These are phyloP conservation scores for Stevia rebaudiana DNA, from an alignment of 140 eudicot genomes.

Conservation along the genomic window DNA sequence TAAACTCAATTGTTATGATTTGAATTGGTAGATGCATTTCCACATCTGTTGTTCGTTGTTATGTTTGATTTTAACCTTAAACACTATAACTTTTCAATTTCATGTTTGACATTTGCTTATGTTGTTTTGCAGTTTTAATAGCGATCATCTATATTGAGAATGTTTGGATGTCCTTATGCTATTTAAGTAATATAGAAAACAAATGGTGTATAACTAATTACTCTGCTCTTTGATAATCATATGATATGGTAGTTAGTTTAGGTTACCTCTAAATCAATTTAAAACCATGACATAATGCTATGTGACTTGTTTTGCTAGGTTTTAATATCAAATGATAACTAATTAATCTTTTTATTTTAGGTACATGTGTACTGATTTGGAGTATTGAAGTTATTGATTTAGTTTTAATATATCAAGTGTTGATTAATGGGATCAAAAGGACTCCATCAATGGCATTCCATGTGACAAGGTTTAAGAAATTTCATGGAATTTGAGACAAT, in stretches of 20 bases:
- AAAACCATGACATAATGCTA: not conserved
- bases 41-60: not conserved
- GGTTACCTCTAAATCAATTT: not conserved
- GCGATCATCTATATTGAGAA: not conserved
- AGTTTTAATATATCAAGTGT: constrained; percentile 10
- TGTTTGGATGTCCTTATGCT: not conserved
- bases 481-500: constrained; percentile 96
- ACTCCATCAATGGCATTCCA: constrained; percentile 78
- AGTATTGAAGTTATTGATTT: constrained; percentile 15
- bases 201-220: not conserved
- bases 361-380: constrained; percentile 21
- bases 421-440: constrained; percentile 96
- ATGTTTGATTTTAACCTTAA: constrained; percentile 12
- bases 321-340: constrained; percentile 11
- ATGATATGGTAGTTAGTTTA: not conserved
- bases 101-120: not conserved
- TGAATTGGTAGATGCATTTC: not conserved
- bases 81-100: not conserved
- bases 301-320: constrained; percentile 2
- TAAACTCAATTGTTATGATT: not conserved
- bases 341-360: constrained; percentile 8
- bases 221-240: not conserved
- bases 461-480: constrained; percentile 91
- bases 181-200: not conserved
- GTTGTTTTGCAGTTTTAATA: not conserved